Evolutionary conservation across 805 yeast genomes (phyloP), one percentile per base, ranked within the genome.

Genomic region (Metschnikowia cerradonensis): DNA sequence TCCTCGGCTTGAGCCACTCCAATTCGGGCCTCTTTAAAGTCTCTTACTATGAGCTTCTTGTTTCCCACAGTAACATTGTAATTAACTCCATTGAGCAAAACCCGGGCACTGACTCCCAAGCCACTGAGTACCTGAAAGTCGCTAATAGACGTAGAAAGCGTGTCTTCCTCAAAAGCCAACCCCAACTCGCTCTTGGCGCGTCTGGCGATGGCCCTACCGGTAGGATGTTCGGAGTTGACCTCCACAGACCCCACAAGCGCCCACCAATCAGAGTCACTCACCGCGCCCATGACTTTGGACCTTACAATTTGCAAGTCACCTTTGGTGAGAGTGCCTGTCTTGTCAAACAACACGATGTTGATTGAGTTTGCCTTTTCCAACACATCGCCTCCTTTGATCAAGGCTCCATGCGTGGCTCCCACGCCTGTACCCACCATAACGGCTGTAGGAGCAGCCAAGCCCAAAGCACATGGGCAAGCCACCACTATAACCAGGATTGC

Each of bases 351-450:
- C 26, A 90, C 81, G 11, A 81, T 76, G 55, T 83, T 78, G 37
- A 89, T 74, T 17, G 76, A 70, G 60, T 81, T 80, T 6, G 94
- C 84, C 50, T 72, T 76, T 63, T 94, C 98, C 54, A 94, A 76
- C 14, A 88, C 81, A 47, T 86, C 96, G 20, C 97, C 99, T 44
- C 97, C 96, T 67, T 92, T 94, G 60, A 94, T 87, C 48, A 94
- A 73, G 4, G 94, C 86, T 17, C 99, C 98, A 66, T 89, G 76
- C 13, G 80, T 67, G 0, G 99, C 98, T 38, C 96, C 98, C 20
- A 90, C 86, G 38, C 99, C 99, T 2, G 98, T 92, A 7, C 97
- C 99, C 2, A 94, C 99, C 97, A 95, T 94, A 10, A 94, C 89
- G 0, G 98, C 98, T 1, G 99, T 95, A 1, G 99, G 99, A 0